Evolutionary conservation across 1,284 basidiomycete genomes (phyloP).

Genomic region (Sanghuangporus sanghuang): DNA sequence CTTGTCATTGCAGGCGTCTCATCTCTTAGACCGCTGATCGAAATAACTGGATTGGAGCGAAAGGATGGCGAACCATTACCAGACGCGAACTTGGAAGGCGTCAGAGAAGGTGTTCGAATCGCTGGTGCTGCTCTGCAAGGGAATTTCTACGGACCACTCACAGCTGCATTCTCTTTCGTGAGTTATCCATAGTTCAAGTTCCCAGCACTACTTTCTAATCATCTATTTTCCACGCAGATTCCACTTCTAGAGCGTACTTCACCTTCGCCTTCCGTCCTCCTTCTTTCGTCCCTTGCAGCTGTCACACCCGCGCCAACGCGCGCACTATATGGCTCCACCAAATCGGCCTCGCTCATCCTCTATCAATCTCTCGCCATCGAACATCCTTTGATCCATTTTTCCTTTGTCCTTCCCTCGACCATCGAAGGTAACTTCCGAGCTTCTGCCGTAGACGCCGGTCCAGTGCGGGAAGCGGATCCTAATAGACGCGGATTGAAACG

Average conservation of each 20-base stretch:
- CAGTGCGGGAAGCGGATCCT: slow-evolving; percentile 46
- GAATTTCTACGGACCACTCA: slow-evolving; percentile 63
- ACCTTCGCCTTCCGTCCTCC: slow-evolving; percentile 65
- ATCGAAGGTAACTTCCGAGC: slow-evolving; percentile 77
- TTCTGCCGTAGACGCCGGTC: slow-evolving; percentile 65
- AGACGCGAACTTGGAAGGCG: slow-evolving; percentile 41
- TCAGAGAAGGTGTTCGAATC: slow-evolving; percentile 48
- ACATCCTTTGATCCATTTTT: slow-evolving; percentile 59
- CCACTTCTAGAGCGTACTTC: slow-evolving; percentile 74
- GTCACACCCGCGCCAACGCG: slow-evolving; percentile 84
- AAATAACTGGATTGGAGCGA: slow-evolving; percentile 58
- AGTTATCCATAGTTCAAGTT: slow-evolving; percentile 27
- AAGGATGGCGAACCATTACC: slow-evolving; percentile 25
- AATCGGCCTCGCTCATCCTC: slow-evolving; percentile 74
- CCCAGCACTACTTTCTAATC: background rate
- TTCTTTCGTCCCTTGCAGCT: slow-evolving; percentile 78
- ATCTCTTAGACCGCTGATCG: slow-evolving; percentile 73
- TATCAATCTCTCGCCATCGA: slow-evolving; percentile 80
- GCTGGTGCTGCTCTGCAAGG: slow-evolving; percentile 48
- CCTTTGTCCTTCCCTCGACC: slow-evolving; percentile 53
- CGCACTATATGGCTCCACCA: slow-evolving; percentile 80
- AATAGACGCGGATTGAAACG: slow-evolving; percentile 52
- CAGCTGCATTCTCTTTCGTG: slow-evolving; percentile 64
- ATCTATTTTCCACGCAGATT: slow-evolving; percentile 42
- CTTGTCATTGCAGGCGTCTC: slow-evolving; percentile 85